Conservation (phyloP, 495 filamentous ascomycete genomes). For the Thermochaetoides thermophila region DNA sequence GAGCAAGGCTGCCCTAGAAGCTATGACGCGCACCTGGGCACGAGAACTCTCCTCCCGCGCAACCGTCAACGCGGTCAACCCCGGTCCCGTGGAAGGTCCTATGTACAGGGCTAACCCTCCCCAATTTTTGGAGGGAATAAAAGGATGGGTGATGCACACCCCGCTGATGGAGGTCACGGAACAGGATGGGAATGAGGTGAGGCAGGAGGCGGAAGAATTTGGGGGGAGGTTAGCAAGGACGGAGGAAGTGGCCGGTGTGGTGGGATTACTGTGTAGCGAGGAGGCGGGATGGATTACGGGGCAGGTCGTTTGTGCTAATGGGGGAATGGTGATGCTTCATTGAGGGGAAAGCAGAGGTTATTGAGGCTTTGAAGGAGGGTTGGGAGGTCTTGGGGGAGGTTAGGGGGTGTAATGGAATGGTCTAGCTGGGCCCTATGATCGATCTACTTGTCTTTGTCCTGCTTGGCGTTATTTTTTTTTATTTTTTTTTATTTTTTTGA, state of each 20-base stretch:
- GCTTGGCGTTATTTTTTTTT: too few relatives aligned
- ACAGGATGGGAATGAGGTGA: slow-evolving; percentile 45
- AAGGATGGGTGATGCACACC: slow-evolving; percentile 48
- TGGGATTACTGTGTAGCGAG: slow-evolving; percentile 64
- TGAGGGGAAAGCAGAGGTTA: too few relatives aligned
- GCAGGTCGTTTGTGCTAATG: slow-evolving; percentile 76
- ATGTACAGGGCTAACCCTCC: slow-evolving; percentile 35
- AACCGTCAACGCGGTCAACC: slow-evolving; percentile 82
- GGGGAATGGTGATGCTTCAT: slow-evolving; percentile 59
- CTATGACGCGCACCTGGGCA: slow-evolving; percentile 86
- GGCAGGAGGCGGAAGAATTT: slow-evolving; percentile 35
- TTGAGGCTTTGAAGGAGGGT: too few relatives aligned
- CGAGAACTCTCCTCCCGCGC: slow-evolving; percentile 61
- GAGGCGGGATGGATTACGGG: slow-evolving; percentile 75
- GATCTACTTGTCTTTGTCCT: too few relatives aligned
- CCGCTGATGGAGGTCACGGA: slow-evolving; percentile 43
- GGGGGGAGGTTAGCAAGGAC: slow-evolving; percentile 63
- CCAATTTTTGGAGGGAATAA: slow-evolving; percentile 27
- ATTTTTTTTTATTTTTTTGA: too few relatives aligned
- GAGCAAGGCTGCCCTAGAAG: slow-evolving; percentile 77
- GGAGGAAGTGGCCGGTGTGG: slow-evolving; percentile 66
- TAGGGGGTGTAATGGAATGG: too few relatives aligned
- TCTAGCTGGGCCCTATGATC: too few relatives aligned
- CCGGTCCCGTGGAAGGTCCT: slow-evolving; percentile 72
- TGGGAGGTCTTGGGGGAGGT: too few relatives aligned